Evolutionary conservation across 2,329 filamentous ascomycete genomes (phyloP).

Genomic region (Fusarium sp.): DNA sequence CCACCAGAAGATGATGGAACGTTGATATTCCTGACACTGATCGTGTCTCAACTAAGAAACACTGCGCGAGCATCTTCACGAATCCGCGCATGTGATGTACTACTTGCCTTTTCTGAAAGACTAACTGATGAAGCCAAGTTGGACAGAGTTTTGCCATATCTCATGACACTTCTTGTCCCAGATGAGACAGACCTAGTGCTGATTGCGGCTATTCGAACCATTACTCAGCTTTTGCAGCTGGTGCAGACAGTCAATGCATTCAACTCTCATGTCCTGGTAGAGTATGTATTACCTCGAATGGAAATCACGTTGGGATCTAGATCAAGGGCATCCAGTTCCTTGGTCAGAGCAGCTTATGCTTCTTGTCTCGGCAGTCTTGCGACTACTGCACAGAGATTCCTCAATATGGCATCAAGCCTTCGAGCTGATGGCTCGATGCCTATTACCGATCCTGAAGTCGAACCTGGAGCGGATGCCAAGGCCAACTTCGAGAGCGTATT

Average conservation of each 20-base stretch:
- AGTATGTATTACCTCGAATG: constrained; percentile 72
- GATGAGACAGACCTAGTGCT: constrained; percentile 87
- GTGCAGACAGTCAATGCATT: constrained; percentile 86
- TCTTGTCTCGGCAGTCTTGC: constrained; percentile 90
- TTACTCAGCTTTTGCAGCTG: constrained; percentile 87
- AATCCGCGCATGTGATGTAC: constrained; percentile 86
- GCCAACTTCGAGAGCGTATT: constrained; percentile 83
- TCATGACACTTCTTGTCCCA: constrained; percentile 77
- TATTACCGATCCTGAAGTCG: constrained; percentile 78
- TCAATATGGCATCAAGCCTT: constrained; percentile 90
- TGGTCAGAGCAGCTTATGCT: constrained; percentile 90
- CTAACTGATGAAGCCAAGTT: constrained; percentile 95
- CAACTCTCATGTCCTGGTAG: constrained; percentile 73
- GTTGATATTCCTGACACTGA: constrained; percentile 86
- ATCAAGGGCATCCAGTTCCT: constrained; percentile 61
- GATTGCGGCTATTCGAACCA: constrained; percentile 82
- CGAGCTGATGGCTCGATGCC: constrained; percentile 83
- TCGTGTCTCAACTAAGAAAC: constrained; percentile 88
- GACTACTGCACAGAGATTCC: constrained; percentile 81
- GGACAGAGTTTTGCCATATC: constrained; percentile 89
- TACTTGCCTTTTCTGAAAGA: constrained; percentile 89
- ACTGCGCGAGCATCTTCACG: constrained; percentile 89
- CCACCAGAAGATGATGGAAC: constrained; percentile 84
- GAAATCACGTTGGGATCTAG: constrained; percentile 60
- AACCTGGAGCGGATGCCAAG: constrained; percentile 72